Percentiles rank a stretch among this genome's conserved stretches.
Conservation (phyloP, 805 yeast genomes). For the Suhomyces prunicola region DNA sequence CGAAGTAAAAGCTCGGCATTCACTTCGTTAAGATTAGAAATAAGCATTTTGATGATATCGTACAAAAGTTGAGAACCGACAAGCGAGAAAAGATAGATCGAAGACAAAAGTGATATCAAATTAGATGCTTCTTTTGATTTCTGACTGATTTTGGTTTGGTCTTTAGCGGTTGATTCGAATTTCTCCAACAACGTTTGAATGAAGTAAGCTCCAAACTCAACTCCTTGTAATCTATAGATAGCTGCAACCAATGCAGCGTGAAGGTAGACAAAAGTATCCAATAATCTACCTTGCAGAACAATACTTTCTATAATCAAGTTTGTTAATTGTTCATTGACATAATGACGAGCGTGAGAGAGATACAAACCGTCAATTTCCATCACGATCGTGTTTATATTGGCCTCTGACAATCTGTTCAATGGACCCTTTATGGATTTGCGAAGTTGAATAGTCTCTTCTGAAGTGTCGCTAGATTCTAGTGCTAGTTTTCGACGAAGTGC, state of each 20-base stretch:
- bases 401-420: slow-evolving; percentile 84
- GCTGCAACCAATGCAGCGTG: slow-evolving; percentile 78
- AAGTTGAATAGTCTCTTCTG: slow-evolving; percentile 45
- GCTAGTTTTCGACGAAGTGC: slow-evolving; percentile 62
- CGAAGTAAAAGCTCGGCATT: slow-evolving; percentile 77
- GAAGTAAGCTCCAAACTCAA: slow-evolving; percentile 85
- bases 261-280: slow-evolving; percentile 75
- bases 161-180: slow-evolving; percentile 45
- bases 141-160: slow-evolving; percentile 7
- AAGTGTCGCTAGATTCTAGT: slow-evolving; percentile 32
- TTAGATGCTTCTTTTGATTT: slow-evolving; percentile 55
- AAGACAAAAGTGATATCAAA: slow-evolving; percentile 68
- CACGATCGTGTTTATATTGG: slow-evolving; percentile 70
- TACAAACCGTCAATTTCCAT: slow-evolving; percentile 65
- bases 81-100: slow-evolving; percentile 73
- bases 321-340: slow-evolving; percentile 71
- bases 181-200: slow-evolving; percentile 76
- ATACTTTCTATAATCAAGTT: slow-evolving; percentile 63
- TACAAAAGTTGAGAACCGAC: slow-evolving; percentile 72
- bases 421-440: slow-evolving; percentile 73
- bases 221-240: slow-evolving; percentile 74
- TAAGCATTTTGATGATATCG: slow-evolving; percentile 62
- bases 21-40: slow-evolving; percentile 57
- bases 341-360: slow-evolving; percentile 66
- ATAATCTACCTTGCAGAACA: slow-evolving; percentile 55